Base-by-base conservation (phyloP, 1,139 yeast species). In the Sugiyamaella neomexicana region DNA sequence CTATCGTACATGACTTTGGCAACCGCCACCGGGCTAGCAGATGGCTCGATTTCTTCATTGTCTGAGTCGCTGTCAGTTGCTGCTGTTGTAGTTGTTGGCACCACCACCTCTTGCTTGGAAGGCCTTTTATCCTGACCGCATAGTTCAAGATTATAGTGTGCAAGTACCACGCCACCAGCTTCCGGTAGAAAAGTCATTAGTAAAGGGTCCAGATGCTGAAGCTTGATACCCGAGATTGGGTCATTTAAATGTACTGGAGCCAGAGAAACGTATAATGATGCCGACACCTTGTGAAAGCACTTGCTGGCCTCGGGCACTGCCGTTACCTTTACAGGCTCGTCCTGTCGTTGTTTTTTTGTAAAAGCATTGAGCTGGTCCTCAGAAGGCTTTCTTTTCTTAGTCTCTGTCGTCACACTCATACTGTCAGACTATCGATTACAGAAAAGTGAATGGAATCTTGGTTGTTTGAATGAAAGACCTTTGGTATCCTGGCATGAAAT, bases 161-260 rank as follows among this genome's bases (percentile, higher is more conserved):
- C 85, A 57, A 93, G 74, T 9, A 93, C 86, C 15, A 93, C 91
- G 20, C 99, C 99, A 46, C 81, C 80, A 2, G 86, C 86, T 41
- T 82, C 79, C 16, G 82, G 73, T 63, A 81, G 85, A 68, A 86
- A 89, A 47, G 86, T 83, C 96, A 93, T 89, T 38, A 93, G 75
- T 71, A 93, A 75, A 5, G 95, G 91, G 67, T 93, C 97, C 62
- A 93, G 75, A 72, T 93, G 98, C 73, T 91, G 97, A 40, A 83
- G 77, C 69, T 83, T 83, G 60, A 91, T 79, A 34, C 98, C 99
- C 58, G 81, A 81, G 32, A 84, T 69, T 5, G 97, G 96, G 51
- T 79, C 76, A 50, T 77, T 75, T 46, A 84, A 68, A 70, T 83
- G 87, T 58, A 82, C 75, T 52, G 99, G 98, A 9, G 98, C 97